Conservation (phyloP, 805 yeast genomes). For the Ogataea saltuana region DNA sequence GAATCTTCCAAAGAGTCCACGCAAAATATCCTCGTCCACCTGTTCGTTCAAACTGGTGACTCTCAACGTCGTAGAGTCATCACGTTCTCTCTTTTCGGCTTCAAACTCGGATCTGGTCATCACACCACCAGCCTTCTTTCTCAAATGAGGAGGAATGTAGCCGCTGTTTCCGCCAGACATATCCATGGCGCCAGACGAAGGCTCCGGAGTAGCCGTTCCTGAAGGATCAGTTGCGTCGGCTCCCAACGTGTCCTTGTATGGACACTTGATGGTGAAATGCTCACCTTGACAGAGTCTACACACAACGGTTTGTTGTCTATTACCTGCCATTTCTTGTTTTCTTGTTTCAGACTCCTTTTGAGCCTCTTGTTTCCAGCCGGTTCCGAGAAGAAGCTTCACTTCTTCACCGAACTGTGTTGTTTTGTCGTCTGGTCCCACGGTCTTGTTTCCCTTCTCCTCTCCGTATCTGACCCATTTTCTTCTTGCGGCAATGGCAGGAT, state of each 20-base stretch:
- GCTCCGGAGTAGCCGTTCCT: slow-evolving; percentile 18
- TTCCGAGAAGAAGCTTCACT: slow-evolving; percentile 71
- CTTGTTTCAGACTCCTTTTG: slow-evolving; percentile 64
- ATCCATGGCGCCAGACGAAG: slow-evolving; percentile 19
- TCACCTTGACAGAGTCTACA: slow-evolving; percentile 95
- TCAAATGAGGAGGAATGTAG: slow-evolving; percentile 66
- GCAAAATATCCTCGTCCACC: slow-evolving; percentile 79
- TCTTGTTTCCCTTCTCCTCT: slow-evolving; percentile 61
- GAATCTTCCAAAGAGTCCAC: slow-evolving; percentile 69
- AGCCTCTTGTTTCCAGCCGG: slow-evolving; percentile 75
- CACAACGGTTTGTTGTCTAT: slow-evolving; percentile 54
- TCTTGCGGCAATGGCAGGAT: slow-evolving; percentile 83
- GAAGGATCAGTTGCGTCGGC: slow-evolving; percentile 32
- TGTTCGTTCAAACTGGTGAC: slow-evolving; percentile 86
- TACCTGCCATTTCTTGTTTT: slow-evolving; percentile 47
- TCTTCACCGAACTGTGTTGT: slow-evolving; percentile 90
- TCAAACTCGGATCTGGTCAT: slow-evolving; percentile 28
- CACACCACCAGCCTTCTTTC: slow-evolving; percentile 43
- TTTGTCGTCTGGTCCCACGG: slow-evolving; percentile 84
- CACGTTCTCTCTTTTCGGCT: slow-evolving; percentile 54
- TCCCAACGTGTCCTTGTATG: slow-evolving; percentile 85
- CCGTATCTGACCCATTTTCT: slow-evolving; percentile 90
- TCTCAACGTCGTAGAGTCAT: slow-evolving; percentile 84
- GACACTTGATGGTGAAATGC: slow-evolving; percentile 94
- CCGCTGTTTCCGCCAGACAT: slow-evolving; percentile 32